A percentile compares a stretch with the other conserved stretches of the same genome.
Conservation (phyloP, 257 asterid genomes). For the Gentiana dahurica region DNA sequence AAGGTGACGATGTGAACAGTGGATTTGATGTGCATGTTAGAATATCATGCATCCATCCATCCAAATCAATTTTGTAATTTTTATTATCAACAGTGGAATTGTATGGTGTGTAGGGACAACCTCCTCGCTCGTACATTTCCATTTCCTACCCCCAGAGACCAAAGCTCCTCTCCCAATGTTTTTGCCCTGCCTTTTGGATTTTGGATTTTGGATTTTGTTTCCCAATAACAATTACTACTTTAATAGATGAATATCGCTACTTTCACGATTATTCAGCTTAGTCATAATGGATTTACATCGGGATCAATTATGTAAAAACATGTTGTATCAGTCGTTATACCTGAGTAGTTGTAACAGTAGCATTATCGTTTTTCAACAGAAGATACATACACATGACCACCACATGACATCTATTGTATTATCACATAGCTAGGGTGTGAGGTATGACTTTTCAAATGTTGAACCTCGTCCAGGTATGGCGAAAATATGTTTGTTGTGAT, state of each 20-base stretch:
- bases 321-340: too few relatives aligned
- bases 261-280: background rate
- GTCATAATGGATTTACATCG: too few relatives aligned
- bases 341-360: too few relatives aligned
- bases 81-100: slow-evolving; percentile 22
- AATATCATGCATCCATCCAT: background rate
- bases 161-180: slow-evolving; percentile 56
- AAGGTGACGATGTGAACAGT: slow-evolving; percentile 20
- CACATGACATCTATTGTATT: too few relatives aligned
- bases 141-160: slow-evolving; percentile 34
- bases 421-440: too few relatives aligned
- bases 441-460: too few relatives aligned
- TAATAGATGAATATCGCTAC: slow-evolving; percentile 9
- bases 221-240: slow-evolving; percentile 20
- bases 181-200: slow-evolving; percentile 34
- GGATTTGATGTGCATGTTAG: slow-evolving; percentile 26
- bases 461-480: too few relatives aligned
- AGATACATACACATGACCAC: too few relatives aligned
- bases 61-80: too few relatives aligned
- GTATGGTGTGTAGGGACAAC: slow-evolving; percentile 16
- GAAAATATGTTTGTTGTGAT: too few relatives aligned
- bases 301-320: too few relatives aligned
- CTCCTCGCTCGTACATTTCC: slow-evolving; percentile 12
- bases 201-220: slow-evolving; percentile 37
- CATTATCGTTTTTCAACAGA: too few relatives aligned